phyloP scores from a whole-genome alignment of 2,329 filamentous ascomycete genomes.

The Sphaerostilbella broomeana region DNA sequence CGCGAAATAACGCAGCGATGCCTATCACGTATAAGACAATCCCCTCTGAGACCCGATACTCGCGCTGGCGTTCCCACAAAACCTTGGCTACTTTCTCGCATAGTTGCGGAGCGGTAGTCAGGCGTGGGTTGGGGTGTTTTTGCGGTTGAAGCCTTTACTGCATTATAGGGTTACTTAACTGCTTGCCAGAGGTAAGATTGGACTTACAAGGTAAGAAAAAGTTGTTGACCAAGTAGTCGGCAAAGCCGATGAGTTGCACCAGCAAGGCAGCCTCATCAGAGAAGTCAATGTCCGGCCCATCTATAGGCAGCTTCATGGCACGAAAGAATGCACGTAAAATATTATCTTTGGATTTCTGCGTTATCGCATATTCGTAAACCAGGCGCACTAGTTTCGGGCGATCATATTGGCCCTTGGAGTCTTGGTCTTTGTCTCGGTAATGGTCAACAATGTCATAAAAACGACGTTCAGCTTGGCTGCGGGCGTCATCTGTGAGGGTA shows the following conservation, averaged over 20 bases:
- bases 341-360: neutral
- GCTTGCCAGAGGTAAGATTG: no score
- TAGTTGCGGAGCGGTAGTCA: neutral
- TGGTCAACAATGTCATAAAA: neutral
- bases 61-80: conserved; percentile 9
- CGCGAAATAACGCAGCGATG: conserved; percentile 14
- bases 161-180: no score
- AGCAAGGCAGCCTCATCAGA: neutral
- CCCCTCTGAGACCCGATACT: conserved; percentile 7
- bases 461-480: neutral
- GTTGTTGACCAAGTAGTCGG: neutral
- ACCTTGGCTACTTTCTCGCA: neutral
- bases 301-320: neutral
- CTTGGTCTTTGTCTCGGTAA: neutral
- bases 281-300: neutral
- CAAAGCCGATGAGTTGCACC: neutral
- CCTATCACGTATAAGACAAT: conserved; percentile 11
- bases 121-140: conserved; percentile 1
- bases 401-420: neutral
- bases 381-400: neutral
- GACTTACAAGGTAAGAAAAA: neutral
- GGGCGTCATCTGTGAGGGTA: neutral
- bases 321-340: neutral
- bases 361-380: neutral
- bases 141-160: conserved; percentile 1